Evolutionary conservation across 2,329 filamentous ascomycete species (phyloP).

Genomic region (Penicillium sp.): DNA sequence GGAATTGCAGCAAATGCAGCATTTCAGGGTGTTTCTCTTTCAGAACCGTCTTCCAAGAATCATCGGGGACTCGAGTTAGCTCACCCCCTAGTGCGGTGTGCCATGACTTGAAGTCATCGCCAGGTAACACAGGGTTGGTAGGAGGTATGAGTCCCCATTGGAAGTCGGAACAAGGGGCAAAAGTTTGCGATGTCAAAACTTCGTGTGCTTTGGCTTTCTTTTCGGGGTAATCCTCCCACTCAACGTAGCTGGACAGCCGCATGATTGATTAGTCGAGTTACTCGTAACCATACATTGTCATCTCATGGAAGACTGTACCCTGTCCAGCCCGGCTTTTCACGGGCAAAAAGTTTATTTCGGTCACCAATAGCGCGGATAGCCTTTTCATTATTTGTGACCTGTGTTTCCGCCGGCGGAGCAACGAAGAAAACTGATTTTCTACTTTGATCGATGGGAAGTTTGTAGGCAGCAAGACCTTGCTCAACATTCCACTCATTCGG

Average conservation of each 20-base stretch:
- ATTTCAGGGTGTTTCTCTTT: constrained; percentile 61
- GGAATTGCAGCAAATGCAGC: constrained; percentile 63
- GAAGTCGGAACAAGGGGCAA: constrained; percentile 53
- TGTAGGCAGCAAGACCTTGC: too few species aligned
- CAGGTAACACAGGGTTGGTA: constrained; percentile 59
- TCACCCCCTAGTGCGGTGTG: constrained; percentile 55
- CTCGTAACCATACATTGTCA: too few species aligned
- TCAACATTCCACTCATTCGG: too few species aligned
- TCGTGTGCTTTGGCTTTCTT: constrained; percentile 62
- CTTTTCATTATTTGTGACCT: too few species aligned
- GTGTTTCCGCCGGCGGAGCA: too few species aligned
- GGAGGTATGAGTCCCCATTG: constrained; percentile 56
- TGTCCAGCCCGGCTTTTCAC: too few species aligned
- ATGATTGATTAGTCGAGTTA: too few species aligned
- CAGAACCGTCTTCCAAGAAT: constrained; percentile 58
- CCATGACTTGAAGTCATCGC: constrained; percentile 59
- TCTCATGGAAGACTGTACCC: too few species aligned
- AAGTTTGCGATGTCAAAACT: constrained; percentile 56
- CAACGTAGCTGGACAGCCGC: constrained; percentile 66
- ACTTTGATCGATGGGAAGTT: too few species aligned
- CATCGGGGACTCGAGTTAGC: constrained; percentile 53
- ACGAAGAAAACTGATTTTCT: too few species aligned
- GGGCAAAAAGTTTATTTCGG: too few species aligned
- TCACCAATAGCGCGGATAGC: too few species aligned
- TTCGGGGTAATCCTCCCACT: constrained; percentile 69